Conservation (phyloP, 2,329 filamentous ascomycete genomes). For the Aspergillus sp. region DNA sequence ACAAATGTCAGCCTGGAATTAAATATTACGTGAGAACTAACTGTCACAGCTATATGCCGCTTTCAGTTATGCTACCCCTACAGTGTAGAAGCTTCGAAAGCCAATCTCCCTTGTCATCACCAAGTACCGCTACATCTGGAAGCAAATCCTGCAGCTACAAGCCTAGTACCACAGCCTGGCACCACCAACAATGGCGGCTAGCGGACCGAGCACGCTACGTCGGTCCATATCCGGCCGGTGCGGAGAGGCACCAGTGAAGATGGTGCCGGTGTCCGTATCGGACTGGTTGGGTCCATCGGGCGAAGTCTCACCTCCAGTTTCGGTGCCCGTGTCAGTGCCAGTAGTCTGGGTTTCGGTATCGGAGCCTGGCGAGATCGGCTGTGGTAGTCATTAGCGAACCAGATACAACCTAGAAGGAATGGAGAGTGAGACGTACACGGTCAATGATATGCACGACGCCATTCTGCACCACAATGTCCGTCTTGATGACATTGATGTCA, state of each 20-base stretch:
- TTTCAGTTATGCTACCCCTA: neutral
- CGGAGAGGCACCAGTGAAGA: neutral
- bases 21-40: neutral
- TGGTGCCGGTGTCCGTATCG: neutral
- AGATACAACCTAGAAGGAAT: too few relatives aligned
- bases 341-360: neutral
- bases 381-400: neutral
- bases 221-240: neutral
- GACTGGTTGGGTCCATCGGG: neutral
- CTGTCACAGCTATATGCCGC: neutral
- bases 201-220: neutral
- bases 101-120: neutral
- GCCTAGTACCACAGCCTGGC: neutral
- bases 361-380: neutral
- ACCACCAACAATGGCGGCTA: neutral
- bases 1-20: neutral
- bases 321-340: neutral
- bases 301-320: neutral
- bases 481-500: neutral
- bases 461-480: neutral
- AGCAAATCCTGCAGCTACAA: neutral
- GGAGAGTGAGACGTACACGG: neutral
- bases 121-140: neutral
- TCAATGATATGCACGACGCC: constrained; percentile 1
- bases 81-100: neutral